Evolutionary conservation across 768 basidiomycete species (phyloP).

Genomic region (Guyanaporus albipodus): DNA sequence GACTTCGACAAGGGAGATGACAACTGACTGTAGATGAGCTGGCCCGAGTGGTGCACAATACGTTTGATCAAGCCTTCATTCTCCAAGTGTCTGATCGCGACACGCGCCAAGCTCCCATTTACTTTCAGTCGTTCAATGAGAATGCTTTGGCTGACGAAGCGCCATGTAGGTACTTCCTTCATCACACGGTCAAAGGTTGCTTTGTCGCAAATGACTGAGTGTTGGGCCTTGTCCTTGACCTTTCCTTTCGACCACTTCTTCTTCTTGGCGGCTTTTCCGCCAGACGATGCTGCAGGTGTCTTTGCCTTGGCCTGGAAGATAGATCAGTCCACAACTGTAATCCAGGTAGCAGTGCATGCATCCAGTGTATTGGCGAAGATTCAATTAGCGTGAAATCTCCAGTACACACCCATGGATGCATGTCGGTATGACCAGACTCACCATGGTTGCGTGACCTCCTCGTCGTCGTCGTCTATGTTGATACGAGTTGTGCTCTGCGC

Average conservation of each 20-base stretch:
- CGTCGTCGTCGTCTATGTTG: conserved; percentile 26
- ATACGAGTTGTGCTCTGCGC: conserved; percentile 1
- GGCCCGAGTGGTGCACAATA: conserved; percentile 92
- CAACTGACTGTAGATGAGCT: conserved; percentile 92
- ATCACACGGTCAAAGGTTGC: conserved; percentile 87
- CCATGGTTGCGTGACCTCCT: conserved; percentile 27
- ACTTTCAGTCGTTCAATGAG: conserved; percentile 98
- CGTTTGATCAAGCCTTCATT: conserved; percentile 93
- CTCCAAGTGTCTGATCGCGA: conserved; percentile 89
- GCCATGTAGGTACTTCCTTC: conserved; percentile 99
- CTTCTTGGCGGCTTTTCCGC: conserved; percentile 94
- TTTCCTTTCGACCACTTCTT: conserved; percentile 99
- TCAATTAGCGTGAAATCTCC: not conserved
- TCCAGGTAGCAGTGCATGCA: conserved; percentile 17
- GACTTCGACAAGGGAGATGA: not conserved
- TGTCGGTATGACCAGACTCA: conserved; percentile 16
- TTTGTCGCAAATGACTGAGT: conserved; percentile 95
- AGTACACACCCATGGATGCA: not conserved
- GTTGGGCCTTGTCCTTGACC: conserved; percentile 99
- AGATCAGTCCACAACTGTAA: conserved; percentile 14
- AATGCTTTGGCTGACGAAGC: conserved; percentile 95
- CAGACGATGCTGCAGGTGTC: conserved; percentile 57
- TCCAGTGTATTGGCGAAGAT: conserved; percentile 20
- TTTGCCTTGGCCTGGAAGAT: conserved; percentile 70
- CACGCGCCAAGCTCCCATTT: conserved; percentile 89